Base-by-base conservation (phyloP, 1,139 yeast species). In the Meyerozyma carpophila region DNA sequence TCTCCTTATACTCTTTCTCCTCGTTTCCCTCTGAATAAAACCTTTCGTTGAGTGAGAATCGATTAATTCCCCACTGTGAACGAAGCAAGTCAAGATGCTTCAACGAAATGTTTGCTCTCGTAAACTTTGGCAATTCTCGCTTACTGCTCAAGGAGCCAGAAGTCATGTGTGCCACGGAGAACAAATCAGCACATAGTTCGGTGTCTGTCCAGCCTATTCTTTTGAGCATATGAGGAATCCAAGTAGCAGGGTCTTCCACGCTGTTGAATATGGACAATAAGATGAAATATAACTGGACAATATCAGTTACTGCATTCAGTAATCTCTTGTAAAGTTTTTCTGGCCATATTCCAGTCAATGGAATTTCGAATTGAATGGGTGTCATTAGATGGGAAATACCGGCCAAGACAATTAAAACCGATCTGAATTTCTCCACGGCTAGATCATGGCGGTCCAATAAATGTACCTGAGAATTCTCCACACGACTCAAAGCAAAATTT, bases 341-440 rank as follows among this genome's bases (percentile, higher is more conserved):
- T 1, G 74, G 73, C 73, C 73, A 68, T n/a, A 52, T 42, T 0
- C 74, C 73, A 2, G 62, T 50, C 8, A 68, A 41, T 0, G 68
- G 64, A 8, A 64, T 43, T 44, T 68, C 73, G 43, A 65, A 64
- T 34, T 55, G 55, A 24, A 68, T 58, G 1, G 70, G 60, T 10
- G 51, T 55, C 54, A 61, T 58, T 32, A 66, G 50, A 8, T 50
- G 47, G 3, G 57, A 49, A 24, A 60, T 55, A 8, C 57, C 52
- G 1, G 66, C 60, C 18, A 66, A 47, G 24, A 57, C 51, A 25
- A 57, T 47, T 26, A 62, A 56, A 4, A 58, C 51, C 31, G 54
- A 48, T 37, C 69, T 48, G 38, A 65, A 57, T 37, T 59, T 52
- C 9, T 58, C 60, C 13, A 56, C 44, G 2, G 61, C 46, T 3